Conservation (phyloP, 352 stramenopile genomes). For the Phytophthora sp. region DNA sequence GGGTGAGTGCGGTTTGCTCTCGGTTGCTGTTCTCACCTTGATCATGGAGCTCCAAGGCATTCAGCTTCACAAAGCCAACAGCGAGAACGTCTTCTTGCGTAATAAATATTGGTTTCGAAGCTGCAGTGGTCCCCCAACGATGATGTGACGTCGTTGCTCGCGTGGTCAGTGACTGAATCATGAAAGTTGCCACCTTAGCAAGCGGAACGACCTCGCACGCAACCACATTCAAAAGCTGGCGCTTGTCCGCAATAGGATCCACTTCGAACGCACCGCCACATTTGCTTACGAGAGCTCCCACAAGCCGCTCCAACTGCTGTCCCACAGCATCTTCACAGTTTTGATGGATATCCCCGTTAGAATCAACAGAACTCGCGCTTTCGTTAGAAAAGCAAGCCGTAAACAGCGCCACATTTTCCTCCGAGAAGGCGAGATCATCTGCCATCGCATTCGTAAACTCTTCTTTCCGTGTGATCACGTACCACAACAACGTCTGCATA, state of each 20-base stretch:
- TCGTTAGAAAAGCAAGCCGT: slow-evolving; percentile 50
- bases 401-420: slow-evolving; percentile 65
- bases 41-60: slow-evolving; percentile 17
- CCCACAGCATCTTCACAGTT: slow-evolving; percentile 35
- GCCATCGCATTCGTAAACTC: slow-evolving; percentile 70
- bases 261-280: slow-evolving; percentile 42
- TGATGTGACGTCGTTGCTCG: slow-evolving; percentile 16
- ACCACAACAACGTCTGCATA: slow-evolving; percentile 84
- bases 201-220: slow-evolving; percentile 78
- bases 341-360: neutral
- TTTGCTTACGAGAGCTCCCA: slow-evolving; percentile 33
- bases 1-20: slow-evolving; percentile 32
- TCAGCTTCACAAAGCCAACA: slow-evolving; percentile 59
- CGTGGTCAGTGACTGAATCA: slow-evolving; percentile 52
- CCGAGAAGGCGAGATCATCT: slow-evolving; percentile 54
- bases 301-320: slow-evolving; percentile 39
- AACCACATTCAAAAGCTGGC: slow-evolving; percentile 75
- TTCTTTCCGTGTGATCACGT: slow-evolving; percentile 61
- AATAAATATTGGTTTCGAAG: slow-evolving; percentile 70
- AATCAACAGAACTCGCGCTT: slow-evolving; percentile 8
- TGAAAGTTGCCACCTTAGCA: slow-evolving; percentile 70
- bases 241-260: slow-evolving; percentile 40
- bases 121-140: slow-evolving; percentile 13
- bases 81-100: slow-evolving; percentile 48
- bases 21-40: slow-evolving; percentile 6